phyloP scores from a whole-genome alignment of 2,329 filamentous ascomycete genomes.

The Cytospora piceae region DNA sequence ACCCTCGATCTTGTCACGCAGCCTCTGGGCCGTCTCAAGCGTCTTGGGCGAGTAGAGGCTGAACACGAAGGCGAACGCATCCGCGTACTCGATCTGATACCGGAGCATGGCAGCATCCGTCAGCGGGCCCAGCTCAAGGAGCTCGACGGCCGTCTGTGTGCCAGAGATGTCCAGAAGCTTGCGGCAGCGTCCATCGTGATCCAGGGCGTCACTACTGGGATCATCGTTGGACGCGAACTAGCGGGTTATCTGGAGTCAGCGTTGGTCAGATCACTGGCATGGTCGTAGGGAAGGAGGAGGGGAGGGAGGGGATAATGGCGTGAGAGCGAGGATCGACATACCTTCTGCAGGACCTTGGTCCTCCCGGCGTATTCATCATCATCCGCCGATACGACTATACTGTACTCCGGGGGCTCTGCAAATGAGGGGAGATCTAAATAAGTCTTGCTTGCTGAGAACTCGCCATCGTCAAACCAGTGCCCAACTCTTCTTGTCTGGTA shows the following conservation, averaged over 20 bases:
- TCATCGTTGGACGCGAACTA: slow-evolving; percentile 29
- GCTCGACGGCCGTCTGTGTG: slow-evolving; percentile 25
- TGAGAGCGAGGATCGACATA: slow-evolving; percentile 11
- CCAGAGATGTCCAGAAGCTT: slow-evolving; percentile 31
- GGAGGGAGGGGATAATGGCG: neutral
- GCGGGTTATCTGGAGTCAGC: slow-evolving; percentile 1
- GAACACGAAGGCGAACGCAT: slow-evolving; percentile 31
- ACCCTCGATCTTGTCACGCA: slow-evolving; percentile 28
- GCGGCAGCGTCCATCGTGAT: slow-evolving; percentile 27
- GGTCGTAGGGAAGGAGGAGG: neutral
- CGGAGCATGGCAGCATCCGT: slow-evolving; percentile 30
- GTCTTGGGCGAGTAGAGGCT: slow-evolving; percentile 29
- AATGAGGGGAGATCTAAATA: slow-evolving; percentile 31
- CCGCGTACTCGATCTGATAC: slow-evolving; percentile 31
- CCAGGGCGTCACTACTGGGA: slow-evolving; percentile 18
- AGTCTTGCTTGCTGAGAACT: slow-evolving; percentile 28
- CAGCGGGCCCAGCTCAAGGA: slow-evolving; percentile 28
- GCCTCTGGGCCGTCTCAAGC: slow-evolving; percentile 28
- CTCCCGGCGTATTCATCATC: slow-evolving; percentile 31
- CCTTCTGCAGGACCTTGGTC: slow-evolving; percentile 28
- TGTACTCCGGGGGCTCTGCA: slow-evolving; percentile 29
- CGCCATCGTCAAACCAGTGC: slow-evolving; percentile 25
- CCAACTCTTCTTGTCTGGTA: neutral
- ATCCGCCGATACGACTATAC: slow-evolving; percentile 29
- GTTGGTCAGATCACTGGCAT: slow-evolving; percentile 6